phyloP scores from a whole-genome alignment of 805 yeast genomes.

The Metschnikowia bowlesiae region DNA sequence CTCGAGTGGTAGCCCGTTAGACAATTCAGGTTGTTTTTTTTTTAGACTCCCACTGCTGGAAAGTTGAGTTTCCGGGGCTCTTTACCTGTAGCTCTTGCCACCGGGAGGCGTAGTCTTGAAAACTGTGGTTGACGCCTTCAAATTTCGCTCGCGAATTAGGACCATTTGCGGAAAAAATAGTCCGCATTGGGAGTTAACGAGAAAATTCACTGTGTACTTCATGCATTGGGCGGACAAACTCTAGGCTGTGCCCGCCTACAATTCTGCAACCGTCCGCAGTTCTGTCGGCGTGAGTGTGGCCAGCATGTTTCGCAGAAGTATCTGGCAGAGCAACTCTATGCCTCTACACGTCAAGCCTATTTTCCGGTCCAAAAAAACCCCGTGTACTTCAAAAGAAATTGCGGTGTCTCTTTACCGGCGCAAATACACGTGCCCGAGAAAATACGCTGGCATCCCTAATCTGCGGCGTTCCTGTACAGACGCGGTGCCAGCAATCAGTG shows the following conservation, averaged over 20 bases:
- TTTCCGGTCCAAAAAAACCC: no score
- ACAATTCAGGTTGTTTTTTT: background rate
- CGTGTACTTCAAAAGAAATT: background rate
- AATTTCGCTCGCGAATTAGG: background rate
- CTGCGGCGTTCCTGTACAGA: background rate
- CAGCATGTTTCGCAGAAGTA: no score
- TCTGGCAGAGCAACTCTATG: no score
- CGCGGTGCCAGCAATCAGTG: background rate
- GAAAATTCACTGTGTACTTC: background rate
- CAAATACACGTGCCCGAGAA: background rate
- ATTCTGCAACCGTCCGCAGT: background rate
- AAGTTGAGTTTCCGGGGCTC: no score
- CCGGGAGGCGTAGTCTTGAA: background rate
- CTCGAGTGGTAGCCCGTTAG: no score
- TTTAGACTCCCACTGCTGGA: no score
- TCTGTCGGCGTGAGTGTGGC: no score
- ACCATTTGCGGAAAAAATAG: slow-evolving; percentile 1
- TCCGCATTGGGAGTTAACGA: slow-evolving; percentile 1
- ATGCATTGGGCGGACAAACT: background rate
- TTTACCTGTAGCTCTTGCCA: background rate
- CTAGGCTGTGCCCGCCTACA: background rate
- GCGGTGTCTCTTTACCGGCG: background rate
- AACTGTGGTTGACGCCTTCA: background rate
- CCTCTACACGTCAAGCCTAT: no score
- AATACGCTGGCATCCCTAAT: background rate